Evolutionary conservation across 108 stramenopile species (phyloP).

Genomic region (Skeletonema marinoi): DNA sequence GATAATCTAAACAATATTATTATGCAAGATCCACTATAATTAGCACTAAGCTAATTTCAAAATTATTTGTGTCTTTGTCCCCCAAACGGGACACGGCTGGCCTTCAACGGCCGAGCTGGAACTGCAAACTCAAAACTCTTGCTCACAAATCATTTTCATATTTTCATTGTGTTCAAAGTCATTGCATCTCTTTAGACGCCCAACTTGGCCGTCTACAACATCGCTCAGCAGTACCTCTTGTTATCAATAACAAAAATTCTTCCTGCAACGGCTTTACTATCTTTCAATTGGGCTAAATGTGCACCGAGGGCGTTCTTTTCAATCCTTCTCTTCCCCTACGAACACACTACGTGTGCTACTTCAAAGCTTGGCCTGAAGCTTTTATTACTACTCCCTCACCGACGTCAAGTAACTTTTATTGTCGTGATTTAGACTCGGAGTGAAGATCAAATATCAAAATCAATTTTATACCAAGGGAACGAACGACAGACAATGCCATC

Average conservation of each 20-base stretch:
- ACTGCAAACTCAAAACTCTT: too few species aligned
- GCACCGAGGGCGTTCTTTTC: background rate
- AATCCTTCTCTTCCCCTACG: background rate
- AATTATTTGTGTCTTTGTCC: too few species aligned
- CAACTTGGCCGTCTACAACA: too few species aligned
- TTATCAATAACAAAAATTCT: background rate
- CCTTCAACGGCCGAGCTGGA: too few species aligned
- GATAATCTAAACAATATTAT: background rate
- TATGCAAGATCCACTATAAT: too few species aligned
- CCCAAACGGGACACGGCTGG: too few species aligned
- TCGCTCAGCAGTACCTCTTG: background rate
- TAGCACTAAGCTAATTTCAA: background rate
- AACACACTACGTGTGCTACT: conserved; percentile 1
- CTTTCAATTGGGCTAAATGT: background rate
- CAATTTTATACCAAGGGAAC: background rate
- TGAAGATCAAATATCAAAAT: background rate
- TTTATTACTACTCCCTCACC: conserved; percentile 1
- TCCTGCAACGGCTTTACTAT: background rate
- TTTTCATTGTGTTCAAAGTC: too few species aligned
- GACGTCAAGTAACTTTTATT: background rate
- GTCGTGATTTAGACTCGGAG: background rate
- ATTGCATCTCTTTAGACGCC: too few species aligned
- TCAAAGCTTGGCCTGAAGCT: conserved; percentile 2
- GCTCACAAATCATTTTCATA: too few species aligned
- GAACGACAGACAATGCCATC: background rate